Conservation (phyloP, 306 rosid species). For the Pyrus communis region DNA sequence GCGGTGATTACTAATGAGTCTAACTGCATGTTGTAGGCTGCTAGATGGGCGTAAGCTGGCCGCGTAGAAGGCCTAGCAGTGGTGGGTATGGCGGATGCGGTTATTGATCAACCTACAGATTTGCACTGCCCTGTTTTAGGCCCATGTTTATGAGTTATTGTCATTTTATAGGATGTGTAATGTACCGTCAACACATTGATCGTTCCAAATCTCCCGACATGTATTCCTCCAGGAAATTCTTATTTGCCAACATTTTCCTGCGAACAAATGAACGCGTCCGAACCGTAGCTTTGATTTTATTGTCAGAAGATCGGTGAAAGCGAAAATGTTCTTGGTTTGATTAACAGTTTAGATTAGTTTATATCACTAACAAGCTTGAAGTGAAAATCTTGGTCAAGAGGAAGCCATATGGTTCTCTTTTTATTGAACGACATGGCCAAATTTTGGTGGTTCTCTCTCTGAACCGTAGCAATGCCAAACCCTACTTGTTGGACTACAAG, state of each 20-base stretch:
- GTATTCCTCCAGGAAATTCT: not conserved
- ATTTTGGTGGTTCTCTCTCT: not conserved
- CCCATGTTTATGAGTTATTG: not conserved
- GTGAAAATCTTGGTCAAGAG: not conserved
- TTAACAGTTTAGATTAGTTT: not conserved
- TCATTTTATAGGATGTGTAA: not conserved
- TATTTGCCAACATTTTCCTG: not conserved
- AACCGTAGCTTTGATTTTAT: not conserved
- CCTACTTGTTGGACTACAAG: not conserved
- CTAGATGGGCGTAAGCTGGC: not conserved
- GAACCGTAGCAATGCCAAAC: not conserved
- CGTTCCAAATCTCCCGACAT: not conserved
- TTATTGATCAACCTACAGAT: not conserved
- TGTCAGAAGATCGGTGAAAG: not conserved
- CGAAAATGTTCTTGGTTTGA: not conserved
- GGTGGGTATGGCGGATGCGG: not conserved
- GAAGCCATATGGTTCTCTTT: not conserved
- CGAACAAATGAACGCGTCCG: not conserved
- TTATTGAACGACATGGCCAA: not conserved
- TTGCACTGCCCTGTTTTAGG: not conserved
- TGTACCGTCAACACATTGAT: not conserved
- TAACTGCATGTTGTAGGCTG: not conserved
- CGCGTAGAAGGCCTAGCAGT: not conserved
- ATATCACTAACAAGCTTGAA: not conserved
- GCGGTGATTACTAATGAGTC: too few relatives aligned